Percentiles rank a stretch among this genome's conserved stretches.
phyloP scores from a whole-genome alignment of 23 red algal species.

The Agarophyton chilense region DNA sequence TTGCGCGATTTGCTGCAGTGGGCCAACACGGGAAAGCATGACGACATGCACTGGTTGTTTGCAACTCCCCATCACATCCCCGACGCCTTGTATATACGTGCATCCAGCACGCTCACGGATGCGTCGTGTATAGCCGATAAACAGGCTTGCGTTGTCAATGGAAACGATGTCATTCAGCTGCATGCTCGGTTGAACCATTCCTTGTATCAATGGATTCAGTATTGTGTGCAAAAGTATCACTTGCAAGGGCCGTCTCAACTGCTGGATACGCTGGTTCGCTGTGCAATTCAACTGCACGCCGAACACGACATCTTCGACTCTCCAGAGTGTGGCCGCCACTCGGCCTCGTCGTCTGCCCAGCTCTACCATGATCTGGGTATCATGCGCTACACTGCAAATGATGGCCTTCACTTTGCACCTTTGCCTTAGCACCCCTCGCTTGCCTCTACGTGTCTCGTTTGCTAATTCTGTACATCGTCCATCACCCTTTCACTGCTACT shows the following conservation, averaged over 20 bases:
- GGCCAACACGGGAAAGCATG: constrained; percentile 4
- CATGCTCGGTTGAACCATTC: constrained; percentile 14
- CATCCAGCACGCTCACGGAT: neutral
- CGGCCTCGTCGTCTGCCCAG: constrained; percentile 1
- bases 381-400: constrained; percentile 9
- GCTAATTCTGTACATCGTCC: neutral
- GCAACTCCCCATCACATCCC: constrained; percentile 5
- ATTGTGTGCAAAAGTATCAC: neutral
- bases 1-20: constrained; percentile 38
- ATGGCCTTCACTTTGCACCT: neutral
- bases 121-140: neutral
- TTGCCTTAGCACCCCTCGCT: neutral
- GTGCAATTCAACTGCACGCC: constrained; percentile 15
- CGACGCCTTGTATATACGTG: neutral
- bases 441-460: neutral
- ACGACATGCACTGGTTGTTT: constrained; percentile 39
- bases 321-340: neutral
- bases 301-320: constrained; percentile 31
- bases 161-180: neutral
- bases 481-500: neutral
- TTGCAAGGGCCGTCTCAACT: neutral
- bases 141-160: neutral
- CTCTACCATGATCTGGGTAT: constrained; percentile 46
- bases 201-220: neutral
- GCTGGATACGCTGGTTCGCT: constrained; percentile 3